These are phyloP conservation scores for Mycena haematopus DNA, from an alignment of 768 basidiomycete genomes.

Conservation along the genomic window DNA sequence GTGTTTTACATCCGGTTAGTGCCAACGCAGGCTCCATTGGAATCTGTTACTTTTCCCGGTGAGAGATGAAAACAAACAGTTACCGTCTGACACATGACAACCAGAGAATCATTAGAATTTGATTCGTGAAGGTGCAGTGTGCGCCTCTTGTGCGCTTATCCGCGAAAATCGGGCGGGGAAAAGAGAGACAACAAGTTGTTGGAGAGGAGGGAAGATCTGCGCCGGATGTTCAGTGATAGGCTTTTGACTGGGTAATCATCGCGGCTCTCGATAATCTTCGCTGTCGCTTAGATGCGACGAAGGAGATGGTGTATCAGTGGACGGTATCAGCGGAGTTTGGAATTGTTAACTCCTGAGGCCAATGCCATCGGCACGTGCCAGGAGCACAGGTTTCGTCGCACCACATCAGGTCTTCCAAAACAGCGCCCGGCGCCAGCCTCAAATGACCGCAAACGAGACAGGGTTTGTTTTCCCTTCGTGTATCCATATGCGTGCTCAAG, in stretches of 20 bases:
- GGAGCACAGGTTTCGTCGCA: neutral
- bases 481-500: neutral
- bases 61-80: neutral
- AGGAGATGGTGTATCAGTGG: slow-evolving; percentile 3
- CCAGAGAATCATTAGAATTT: neutral
- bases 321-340: neutral
- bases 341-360: neutral
- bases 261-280: neutral
- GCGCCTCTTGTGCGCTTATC: neutral
- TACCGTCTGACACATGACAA: neutral
- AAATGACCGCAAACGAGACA: slow-evolving; percentile 16
- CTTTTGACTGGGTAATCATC: slow-evolving; percentile 3
- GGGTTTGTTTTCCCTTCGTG: neutral
- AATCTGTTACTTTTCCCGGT: neutral
- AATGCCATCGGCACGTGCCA: neutral
- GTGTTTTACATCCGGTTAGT: neutral
- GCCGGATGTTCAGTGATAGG: neutral
- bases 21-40: neutral
- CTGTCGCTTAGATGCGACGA: neutral
- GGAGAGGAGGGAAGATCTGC: neutral
- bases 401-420: neutral
- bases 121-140: neutral
- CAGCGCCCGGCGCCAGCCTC: neutral
- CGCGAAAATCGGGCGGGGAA: neutral
- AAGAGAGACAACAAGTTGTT: neutral